These are phyloP conservation scores for Betula pendula DNA, from an alignment of 306 rosid species.

Conservation along the genomic window DNA sequence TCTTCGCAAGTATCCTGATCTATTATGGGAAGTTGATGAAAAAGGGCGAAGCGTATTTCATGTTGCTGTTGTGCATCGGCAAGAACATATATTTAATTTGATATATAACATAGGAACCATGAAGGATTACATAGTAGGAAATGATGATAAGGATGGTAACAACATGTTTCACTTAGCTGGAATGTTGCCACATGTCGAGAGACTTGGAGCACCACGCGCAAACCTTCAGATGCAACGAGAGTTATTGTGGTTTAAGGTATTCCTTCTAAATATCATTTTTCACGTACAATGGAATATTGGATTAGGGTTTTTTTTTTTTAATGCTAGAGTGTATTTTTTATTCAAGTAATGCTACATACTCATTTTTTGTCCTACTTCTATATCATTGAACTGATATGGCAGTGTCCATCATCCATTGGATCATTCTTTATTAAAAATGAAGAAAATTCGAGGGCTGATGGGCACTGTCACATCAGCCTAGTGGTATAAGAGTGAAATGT, in stretches of 20 bases:
- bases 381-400: too few species aligned
- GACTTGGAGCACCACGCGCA: not conserved
- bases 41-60: conserved; percentile 3
- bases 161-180: conserved; percentile 26
- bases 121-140: not conserved
- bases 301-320: too few species aligned
- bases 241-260: conserved; percentile 9
- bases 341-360: too few species aligned
- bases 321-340: too few species aligned
- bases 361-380: too few species aligned
- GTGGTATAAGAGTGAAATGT: too few species aligned
- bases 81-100: not conserved
- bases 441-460: too few species aligned
- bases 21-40: not conserved
- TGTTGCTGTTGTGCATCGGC: not conserved
- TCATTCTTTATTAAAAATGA: too few species aligned
- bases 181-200: not conserved
- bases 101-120: not conserved
- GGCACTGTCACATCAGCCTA: too few species aligned
- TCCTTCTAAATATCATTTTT: too few species aligned
- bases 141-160: not conserved
- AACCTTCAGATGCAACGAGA: conserved; percentile 20
- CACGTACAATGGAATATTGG: too few species aligned
- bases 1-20: not conserved
- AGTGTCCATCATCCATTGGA: too few species aligned